These are phyloP conservation scores for Candida odintsovae DNA, from an alignment of 805 yeast species.

Conservation along the genomic window DNA sequence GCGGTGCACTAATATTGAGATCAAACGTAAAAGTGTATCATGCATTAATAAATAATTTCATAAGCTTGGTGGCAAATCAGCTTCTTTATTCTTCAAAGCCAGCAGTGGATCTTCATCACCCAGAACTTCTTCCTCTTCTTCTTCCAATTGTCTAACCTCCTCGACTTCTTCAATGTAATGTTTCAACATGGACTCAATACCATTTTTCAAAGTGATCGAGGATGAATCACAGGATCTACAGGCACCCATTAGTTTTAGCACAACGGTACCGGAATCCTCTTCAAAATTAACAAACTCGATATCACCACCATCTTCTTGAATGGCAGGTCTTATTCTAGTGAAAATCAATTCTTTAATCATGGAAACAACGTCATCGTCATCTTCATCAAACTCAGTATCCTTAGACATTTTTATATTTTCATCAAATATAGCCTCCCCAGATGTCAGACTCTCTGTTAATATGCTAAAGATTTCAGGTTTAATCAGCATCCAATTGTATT, in stretches of 20 bases:
- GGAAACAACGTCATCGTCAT: slow-evolving; percentile 59
- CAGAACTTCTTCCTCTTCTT: slow-evolving; percentile 24
- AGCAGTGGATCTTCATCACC: slow-evolving; percentile 12
- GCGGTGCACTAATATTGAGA: neutral
- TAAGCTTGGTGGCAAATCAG: slow-evolving; percentile 16
- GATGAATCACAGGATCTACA: slow-evolving; percentile 69
- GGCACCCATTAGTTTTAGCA: slow-evolving; percentile 58
- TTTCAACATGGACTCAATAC: slow-evolving; percentile 66
- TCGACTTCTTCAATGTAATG: slow-evolving; percentile 65
- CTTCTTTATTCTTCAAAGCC: slow-evolving; percentile 11
- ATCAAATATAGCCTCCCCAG: slow-evolving; percentile 48
- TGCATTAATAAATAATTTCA: neutral
- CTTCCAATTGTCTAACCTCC: slow-evolving; percentile 48
- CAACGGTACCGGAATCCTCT: slow-evolving; percentile 53
- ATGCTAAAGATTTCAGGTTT: slow-evolving; percentile 57
- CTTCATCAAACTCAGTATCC: slow-evolving; percentile 45
- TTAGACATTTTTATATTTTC: slow-evolving; percentile 18
- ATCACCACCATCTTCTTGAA: slow-evolving; percentile 75
- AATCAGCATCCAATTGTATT: slow-evolving; percentile 48
- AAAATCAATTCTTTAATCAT: slow-evolving; percentile 67
- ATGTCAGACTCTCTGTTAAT: slow-evolving; percentile 25
- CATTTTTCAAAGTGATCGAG: slow-evolving; percentile 59
- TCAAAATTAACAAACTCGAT: slow-evolving; percentile 61
- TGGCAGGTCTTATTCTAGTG: slow-evolving; percentile 67
- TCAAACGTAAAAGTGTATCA: neutral